Base-by-base conservation (phyloP, 192 early-diverging fungal genomes). In the Backusella morwellensis region DNA sequence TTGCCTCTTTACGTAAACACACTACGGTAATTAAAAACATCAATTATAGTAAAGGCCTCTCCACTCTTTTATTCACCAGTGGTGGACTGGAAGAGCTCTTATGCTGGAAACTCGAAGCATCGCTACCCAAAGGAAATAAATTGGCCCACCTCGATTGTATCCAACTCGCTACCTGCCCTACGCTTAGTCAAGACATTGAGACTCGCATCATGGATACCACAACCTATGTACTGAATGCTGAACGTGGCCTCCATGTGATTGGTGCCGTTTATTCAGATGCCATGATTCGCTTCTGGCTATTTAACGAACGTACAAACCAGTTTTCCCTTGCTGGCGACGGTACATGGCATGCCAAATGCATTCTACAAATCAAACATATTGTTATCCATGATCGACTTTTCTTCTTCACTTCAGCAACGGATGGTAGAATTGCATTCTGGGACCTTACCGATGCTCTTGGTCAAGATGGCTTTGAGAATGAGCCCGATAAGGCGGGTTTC, bases 171-270 rank as follows among this genome's bases (percentile, higher is more conserved):
- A 35, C 35, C 8, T 88, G 88, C 66, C 86, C 89, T 8, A 26
- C 3, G 14, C 35, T 75, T 44, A 78, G 88, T 77, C 83, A 86
- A n/a, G 83, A 82, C 11, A 78, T 83, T 40, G 92, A 93, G 69
- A 90, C 90, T 6, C 81, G 95, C 4, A 92, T 96, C 69, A 96
- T 96, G 95, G 93, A 91, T 70, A 82, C 91, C 1, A 81, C 86
- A 4, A 85, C 91, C 0, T 82, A 87, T 67, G 50, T 68, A 4
- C 50, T 85, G 23, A 42, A 75, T 71, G 36, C 52, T 11, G 35
- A 29, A 17, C 52, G 59, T 12, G 84, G 81, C 3, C 21, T 83
- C 17, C 87, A 92, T 75, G 72, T 92, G 66, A 78, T 94, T 29
- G 90, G 87, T 8, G 88, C 93, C 6, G 94, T 85, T 0, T 94